Evolutionary conservation across 768 basidiomycete genomes (phyloP).

Genomic region (Rhizopogon vesiculosus): DNA sequence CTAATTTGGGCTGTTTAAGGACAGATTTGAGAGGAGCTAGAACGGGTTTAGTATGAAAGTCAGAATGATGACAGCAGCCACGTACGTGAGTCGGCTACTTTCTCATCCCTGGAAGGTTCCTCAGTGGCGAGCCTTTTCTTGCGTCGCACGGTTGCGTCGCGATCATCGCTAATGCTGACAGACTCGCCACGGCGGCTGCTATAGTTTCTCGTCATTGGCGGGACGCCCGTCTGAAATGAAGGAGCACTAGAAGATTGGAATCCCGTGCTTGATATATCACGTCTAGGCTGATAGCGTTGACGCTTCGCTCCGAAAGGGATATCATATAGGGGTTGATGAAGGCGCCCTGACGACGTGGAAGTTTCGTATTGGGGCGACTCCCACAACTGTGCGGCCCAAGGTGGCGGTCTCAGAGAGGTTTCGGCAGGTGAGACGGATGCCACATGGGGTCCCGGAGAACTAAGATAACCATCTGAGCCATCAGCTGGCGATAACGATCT

Average conservation of each 20-base stretch:
- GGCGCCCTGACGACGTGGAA: conserved; percentile 39
- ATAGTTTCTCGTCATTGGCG: conserved; percentile 53
- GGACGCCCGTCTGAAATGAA: conserved; percentile 42
- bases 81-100: conserved; percentile 44
- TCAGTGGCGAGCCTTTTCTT: conserved; percentile 43
- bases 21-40: conserved; percentile 69
- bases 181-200: conserved; percentile 61
- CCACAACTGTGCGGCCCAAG: conserved; percentile 69
- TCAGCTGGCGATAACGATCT: conserved; percentile 57
- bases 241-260: conserved; percentile 76
- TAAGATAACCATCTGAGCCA: conserved; percentile 41
- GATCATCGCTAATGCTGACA: conserved; percentile 53
- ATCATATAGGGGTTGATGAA: conserved; percentile 42
- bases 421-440: conserved; percentile 61
- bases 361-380: conserved; percentile 43
- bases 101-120: conserved; percentile 32
- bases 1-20: conserved; percentile 84
- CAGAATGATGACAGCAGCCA: conserved; percentile 26
- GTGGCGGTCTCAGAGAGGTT: conserved; percentile 51
- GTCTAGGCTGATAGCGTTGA: conserved; percentile 36
- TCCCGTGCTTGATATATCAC: conserved; percentile 36
- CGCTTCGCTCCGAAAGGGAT: conserved; percentile 38
- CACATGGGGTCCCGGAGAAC: conserved; percentile 38
- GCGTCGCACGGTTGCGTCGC: conserved; percentile 70
- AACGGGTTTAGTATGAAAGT: conserved; percentile 22